phyloP scores from a whole-genome alignment of 768 basidiomycete genomes.

The Tephrocybe sp. region DNA sequence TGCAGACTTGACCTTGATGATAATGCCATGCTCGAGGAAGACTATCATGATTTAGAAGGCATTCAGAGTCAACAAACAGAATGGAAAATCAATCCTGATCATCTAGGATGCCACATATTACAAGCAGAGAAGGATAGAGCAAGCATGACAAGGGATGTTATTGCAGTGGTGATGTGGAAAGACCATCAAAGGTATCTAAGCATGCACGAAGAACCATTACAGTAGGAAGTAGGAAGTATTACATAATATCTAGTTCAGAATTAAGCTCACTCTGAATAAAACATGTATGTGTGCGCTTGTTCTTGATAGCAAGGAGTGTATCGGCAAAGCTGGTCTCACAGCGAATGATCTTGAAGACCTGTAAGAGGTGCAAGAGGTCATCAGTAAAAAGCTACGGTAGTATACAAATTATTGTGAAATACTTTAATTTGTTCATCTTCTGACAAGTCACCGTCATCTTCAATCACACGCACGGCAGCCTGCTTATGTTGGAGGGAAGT shows the following conservation, averaged over 20 bases:
- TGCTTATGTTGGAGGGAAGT: conserved; percentile 8
- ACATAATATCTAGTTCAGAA: too few relatives aligned
- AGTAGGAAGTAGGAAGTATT: not conserved
- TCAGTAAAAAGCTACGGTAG: too few relatives aligned
- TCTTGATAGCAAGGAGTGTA: conserved; percentile 15
- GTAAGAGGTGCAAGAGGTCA: too few relatives aligned
- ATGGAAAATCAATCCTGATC: conserved; percentile 8
- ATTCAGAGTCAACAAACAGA: not conserved
- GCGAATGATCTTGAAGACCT: conserved; percentile 14
- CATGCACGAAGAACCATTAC: not conserved
- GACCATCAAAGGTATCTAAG: conserved; percentile 4
- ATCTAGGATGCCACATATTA: conserved; percentile 11
- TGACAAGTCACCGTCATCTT: conserved; percentile 19
- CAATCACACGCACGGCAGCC: conserved; percentile 13
- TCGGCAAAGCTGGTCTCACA: conserved; percentile 15
- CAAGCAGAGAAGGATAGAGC: conserved; percentile 18
- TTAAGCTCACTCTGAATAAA: conserved; percentile 12
- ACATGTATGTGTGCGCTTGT: conserved; percentile 12
- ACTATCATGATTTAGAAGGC: not conserved
- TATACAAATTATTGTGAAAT: too few relatives aligned
- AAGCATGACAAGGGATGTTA: conserved; percentile 15
- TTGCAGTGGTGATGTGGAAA: conserved; percentile 24
- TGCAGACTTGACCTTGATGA: conserved; percentile 18
- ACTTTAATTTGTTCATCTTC: conserved; percentile 14
- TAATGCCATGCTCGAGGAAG: conserved; percentile 1